Base-by-base conservation (phyloP, 2,329 filamentous ascomycete species). In the Fusarium subglutinans region DNA sequence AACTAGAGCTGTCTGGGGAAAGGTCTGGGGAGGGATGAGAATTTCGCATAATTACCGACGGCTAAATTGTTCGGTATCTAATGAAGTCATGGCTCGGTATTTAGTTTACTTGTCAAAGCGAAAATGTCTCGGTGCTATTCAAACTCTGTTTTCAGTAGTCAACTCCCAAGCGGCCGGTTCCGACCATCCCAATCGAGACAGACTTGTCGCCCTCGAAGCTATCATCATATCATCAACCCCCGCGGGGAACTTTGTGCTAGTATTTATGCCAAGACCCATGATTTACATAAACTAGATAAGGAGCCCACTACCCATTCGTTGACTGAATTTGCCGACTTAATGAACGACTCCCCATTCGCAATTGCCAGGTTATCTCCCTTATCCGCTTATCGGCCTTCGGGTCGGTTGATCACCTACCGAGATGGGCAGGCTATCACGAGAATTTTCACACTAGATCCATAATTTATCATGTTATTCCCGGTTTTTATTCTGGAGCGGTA, bases 401-500 rank as follows among this genome's bases (percentile, higher is more conserved):
- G 12, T 51, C 40, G 44, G 35, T 53, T 28, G 47, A 26, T 63
- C 13, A 35, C 15, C 20, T 40, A 22, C 63, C 47, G 47, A 53
- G 24, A 62, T 8, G 13, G 33, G 43, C 18, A 41, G 56, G 56
- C 22, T 47, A 41, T 61, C 20, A 61, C 37, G 37, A 64, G 44
- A 64, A 64, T 43, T 64, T 63, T 61, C 22, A 17, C n/a, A 13
- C 4, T 8, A 53, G 62, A 2, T 60, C 56, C 56, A 60, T 60
- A 53, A 40, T 60, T 59, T 60, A 44, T 56, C 38, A 38, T 37
- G 30, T 40, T 55, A 63, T 66, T 66, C 48, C 58, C 63, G 58
- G 26, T n/a, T 54, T 37, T 48, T 35, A 30, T 28, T 22, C 50
- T 41, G 43, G 47, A 37, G 58, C 63, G 48, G 59, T 63, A 54